phyloP scores from a whole-genome alignment of 2,329 filamentous ascomycete species.

The Colletotrichum coccodes region DNA sequence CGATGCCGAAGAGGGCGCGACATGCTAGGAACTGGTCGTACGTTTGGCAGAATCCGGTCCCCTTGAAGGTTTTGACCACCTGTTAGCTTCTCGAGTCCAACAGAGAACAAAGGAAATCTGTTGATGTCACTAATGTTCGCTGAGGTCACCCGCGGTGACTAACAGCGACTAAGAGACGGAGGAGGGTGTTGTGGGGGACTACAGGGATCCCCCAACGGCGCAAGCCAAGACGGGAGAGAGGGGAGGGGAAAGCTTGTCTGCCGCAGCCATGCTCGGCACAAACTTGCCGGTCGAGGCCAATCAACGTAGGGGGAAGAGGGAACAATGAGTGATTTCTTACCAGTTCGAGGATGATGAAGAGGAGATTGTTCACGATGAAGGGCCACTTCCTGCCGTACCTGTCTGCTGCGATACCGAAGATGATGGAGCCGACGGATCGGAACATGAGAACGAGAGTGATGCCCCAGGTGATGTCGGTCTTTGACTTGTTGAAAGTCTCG shows the following conservation, averaged over 20 bases:
- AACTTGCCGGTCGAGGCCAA: conserved; percentile 7
- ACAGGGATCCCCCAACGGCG: conserved; percentile 23
- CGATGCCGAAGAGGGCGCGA: conserved; percentile 79
- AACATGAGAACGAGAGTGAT: conserved; percentile 73
- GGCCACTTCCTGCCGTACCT: conserved; percentile 74
- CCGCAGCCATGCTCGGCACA: conserved; percentile 13
- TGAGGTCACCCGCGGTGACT: not conserved
- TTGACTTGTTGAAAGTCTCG: conserved; percentile 61
- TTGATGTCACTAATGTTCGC: conserved; percentile 7
- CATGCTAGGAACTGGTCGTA: conserved; percentile 80
- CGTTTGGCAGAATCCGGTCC: conserved; percentile 75
- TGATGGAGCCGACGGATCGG: conserved; percentile 63
- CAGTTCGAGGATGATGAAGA: conserved; percentile 78
- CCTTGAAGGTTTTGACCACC: conserved; percentile 43
- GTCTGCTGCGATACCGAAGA: conserved; percentile 66
- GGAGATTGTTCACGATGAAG: conserved; percentile 78
- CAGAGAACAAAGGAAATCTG: conserved; percentile 24
- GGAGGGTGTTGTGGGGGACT: conserved; percentile 6
- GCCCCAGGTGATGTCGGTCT: conserved; percentile 71
- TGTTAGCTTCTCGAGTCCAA: not conserved
- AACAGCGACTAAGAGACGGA: not conserved
- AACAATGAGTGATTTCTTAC: conserved; percentile 50
- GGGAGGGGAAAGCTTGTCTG: conserved; percentile 29
- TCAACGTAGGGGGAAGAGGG: not conserved
- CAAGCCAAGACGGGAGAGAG: conserved; percentile 28